Evolutionary conservation across 495 filamentous ascomycete species (phyloP).

Genomic region (Penicillium manginii): DNA sequence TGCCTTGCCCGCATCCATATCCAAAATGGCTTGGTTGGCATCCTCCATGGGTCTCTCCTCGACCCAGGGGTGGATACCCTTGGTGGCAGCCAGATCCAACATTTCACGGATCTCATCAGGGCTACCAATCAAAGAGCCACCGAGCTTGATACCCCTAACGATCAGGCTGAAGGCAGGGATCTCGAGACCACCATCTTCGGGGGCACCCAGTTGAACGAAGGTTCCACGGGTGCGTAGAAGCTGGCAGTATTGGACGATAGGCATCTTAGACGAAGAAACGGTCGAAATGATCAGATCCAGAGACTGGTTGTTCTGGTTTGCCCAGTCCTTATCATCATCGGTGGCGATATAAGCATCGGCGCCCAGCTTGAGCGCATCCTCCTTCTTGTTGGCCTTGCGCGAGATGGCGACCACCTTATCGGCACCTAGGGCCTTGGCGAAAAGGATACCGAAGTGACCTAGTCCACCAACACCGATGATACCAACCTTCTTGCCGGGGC

Average conservation of each 20-base stretch:
- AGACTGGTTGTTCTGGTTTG: slow-evolving; percentile 58
- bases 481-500: slow-evolving; percentile 81
- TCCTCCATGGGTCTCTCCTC: slow-evolving; percentile 72
- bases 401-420: slow-evolving; percentile 84
- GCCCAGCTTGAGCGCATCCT: slow-evolving; percentile 66
- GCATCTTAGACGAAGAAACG: slow-evolving; percentile 76
- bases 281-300: slow-evolving; percentile 84
- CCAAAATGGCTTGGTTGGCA: slow-evolving; percentile 70
- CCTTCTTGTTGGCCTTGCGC: slow-evolving; percentile 66
- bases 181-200: slow-evolving; percentile 66
- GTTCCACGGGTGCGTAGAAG: slow-evolving; percentile 71
- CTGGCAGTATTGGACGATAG: slow-evolving; percentile 67
- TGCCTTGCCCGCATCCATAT: slow-evolving; percentile 69
- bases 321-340: slow-evolving; percentile 76
- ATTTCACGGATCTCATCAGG: slow-evolving; percentile 79
- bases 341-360: slow-evolving; percentile 79
- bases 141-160: slow-evolving; percentile 66
- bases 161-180: slow-evolving; percentile 62
- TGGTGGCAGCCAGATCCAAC: slow-evolving; percentile 73
- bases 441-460: slow-evolving; percentile 69
- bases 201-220: slow-evolving; percentile 79
- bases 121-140: slow-evolving; percentile 70
- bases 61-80: slow-evolving; percentile 74
- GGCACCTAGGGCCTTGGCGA: slow-evolving; percentile 68
- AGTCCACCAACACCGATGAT: slow-evolving; percentile 85